These are phyloP conservation scores for Orbilia quercus DNA, from an alignment of 2,329 filamentous ascomycete genomes.

Conservation along the genomic window DNA sequence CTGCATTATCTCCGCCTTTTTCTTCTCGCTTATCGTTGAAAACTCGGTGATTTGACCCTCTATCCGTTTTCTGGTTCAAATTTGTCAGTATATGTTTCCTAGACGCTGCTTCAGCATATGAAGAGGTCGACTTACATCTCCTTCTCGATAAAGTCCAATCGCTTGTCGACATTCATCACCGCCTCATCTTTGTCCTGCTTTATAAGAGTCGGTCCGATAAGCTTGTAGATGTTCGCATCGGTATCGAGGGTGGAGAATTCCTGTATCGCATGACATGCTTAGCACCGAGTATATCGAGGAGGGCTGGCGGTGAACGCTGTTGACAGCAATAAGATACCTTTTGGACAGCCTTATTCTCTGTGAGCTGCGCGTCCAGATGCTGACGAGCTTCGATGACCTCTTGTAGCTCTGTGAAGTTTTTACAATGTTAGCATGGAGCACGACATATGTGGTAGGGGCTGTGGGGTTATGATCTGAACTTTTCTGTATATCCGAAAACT, in stretches of 20 bases:
- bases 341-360: constrained; percentile 90
- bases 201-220: constrained; percentile 88
- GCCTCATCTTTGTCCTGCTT: constrained; percentile 96
- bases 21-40: constrained; percentile 73
- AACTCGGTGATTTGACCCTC: constrained; percentile 74
- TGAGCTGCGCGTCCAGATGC: constrained; percentile 90
- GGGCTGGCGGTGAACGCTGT: neutral
- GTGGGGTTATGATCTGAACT: constrained; percentile 67
- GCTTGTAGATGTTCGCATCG: constrained; percentile 92
- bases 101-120: neutral
- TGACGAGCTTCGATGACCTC: constrained; percentile 80
- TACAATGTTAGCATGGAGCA: neutral
- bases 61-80: constrained; percentile 70
- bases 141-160: constrained; percentile 89
- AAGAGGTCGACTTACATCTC: constrained; percentile 76
- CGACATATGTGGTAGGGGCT: constrained; percentile 5
- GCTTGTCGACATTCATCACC: constrained; percentile 86
- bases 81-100: constrained; percentile 32
- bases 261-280: constrained; percentile 63
- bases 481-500: constrained; percentile 86
- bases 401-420: constrained; percentile 75
- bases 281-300: neutral
- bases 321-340: constrained; percentile 68
- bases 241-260: constrained; percentile 84
- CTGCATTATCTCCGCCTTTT: constrained; percentile 72